Percentiles rank a stretch among this genome's conserved stretches.
Conservation (phyloP, 805 yeast species). For the Barnettozyma salicaria region DNA sequence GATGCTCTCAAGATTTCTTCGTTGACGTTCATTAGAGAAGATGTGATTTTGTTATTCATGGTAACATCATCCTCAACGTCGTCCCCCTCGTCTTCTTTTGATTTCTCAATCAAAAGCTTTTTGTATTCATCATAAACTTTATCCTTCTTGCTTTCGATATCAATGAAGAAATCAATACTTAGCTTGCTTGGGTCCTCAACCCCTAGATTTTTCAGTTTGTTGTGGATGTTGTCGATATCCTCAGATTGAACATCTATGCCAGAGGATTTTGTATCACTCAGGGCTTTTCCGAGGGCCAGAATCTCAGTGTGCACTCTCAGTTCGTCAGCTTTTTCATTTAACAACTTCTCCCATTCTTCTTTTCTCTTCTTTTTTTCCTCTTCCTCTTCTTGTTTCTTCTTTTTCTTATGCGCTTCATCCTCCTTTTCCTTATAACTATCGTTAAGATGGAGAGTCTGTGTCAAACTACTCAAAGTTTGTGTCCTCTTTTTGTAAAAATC, state of each 20-base stretch:
- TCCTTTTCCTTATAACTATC: not conserved
- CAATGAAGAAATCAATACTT: constrained; percentile 16
- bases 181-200: constrained; percentile 34
- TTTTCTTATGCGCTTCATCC: not conserved
- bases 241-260: constrained; percentile 31
- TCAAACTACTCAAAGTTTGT: constrained; percentile 8
- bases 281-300: constrained; percentile 52
- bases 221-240: constrained; percentile 26
- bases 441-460: constrained; percentile 3
- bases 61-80: constrained; percentile 24
- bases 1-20: constrained; percentile 50
- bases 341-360: constrained; percentile 8
- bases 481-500: constrained; percentile 18
- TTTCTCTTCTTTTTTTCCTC: constrained; percentile 4
- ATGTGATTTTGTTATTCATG: constrained; percentile 42
- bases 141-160: constrained; percentile 20
- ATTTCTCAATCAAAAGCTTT: constrained; percentile 16
- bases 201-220: constrained; percentile 32
- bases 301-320: constrained; percentile 47
- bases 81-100: constrained; percentile 9
- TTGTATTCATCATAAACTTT: constrained; percentile 18
- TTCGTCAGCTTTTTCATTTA: constrained; percentile 9
- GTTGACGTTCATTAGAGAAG: constrained; percentile 52
- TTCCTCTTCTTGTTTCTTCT: constrained; percentile 1
- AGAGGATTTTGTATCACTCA: constrained; percentile 47